Evolutionary conservation across 192 early-diverging fungal genomes (phyloP), one percentile per base, ranked within the genome.

Genomic region (Mortierella antarctica): DNA sequence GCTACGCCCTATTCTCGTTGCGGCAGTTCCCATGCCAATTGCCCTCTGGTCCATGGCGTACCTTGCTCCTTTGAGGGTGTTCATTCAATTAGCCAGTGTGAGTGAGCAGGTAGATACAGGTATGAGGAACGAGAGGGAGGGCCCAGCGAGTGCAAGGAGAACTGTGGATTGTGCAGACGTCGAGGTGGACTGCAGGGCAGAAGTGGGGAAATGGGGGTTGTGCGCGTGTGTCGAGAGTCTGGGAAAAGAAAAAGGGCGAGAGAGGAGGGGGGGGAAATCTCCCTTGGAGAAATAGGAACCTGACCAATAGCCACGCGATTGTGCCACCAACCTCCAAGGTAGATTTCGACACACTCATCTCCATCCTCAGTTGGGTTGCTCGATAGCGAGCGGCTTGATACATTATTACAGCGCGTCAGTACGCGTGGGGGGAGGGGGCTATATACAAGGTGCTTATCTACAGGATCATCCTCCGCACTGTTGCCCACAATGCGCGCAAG

Each of bases 1-100:
- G 31, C 31, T 31, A 31, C 31, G 31, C 31, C 31, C 31, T 31
- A 45, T 46, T 61, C 42, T 17, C 31, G n/a, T n/a, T 49, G n/a
- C 23, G 62, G 4, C 18, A 44, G 21, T 15, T 31, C 31, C 31
- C 31, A 31, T 31, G 31, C 31, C 31, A 1, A 31, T 31, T 31
- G 31, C 31, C 31, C 31, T 31, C 31, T 31, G 31, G 31, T 31
- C 55, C 31, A 49, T 2, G 6, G 18, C 57, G 39, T 68, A 80
- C 77, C 77, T 58, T 62, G 65, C 69, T 41, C 77, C 77, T 63
- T 80, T 80, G 59, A 80, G 18, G 31, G 77, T 80, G 42, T 80
- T 80, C 77, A 80, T 31, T 31, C 31, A 31, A 31, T 31, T 3
- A 31, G 31, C 31, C 31, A 31, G 31, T 31, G 31, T 31, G 31